Percentiles rank a stretch among this genome's conserved stretches.
phyloP scores from a whole-genome alignment of 768 basidiomycete genomes.

The Leccinum pellstonianum region DNA sequence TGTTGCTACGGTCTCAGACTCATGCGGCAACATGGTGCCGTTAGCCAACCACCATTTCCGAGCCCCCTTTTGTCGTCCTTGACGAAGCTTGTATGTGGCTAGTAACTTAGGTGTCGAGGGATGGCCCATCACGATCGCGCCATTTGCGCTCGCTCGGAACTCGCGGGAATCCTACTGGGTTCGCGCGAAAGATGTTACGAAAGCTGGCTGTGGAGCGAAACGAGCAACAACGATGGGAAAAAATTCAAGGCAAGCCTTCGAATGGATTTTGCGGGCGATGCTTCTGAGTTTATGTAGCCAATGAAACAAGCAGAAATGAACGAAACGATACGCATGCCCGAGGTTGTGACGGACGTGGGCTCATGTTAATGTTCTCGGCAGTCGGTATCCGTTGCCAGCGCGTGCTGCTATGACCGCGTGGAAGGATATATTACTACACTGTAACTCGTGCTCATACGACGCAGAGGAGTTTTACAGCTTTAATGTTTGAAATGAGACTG shows the following conservation, averaged over 20 bases:
- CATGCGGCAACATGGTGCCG: too few relatives aligned
- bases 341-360: not conserved
- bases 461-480: not conserved
- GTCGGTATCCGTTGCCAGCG: conserved; percentile 14
- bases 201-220: conserved; percentile 3
- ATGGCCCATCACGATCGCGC: conserved; percentile 21
- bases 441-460: not conserved
- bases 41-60: too few relatives aligned
- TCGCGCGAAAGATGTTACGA: not conserved
- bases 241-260: conserved; percentile 6
- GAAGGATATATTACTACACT: conserved; percentile 1
- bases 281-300: conserved; percentile 5
- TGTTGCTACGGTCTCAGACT: too few relatives aligned
- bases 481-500: too few relatives aligned
- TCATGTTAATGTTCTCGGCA: not conserved
- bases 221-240: not conserved
- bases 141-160: conserved; percentile 15
- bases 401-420: conserved; percentile 33
- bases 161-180: conserved; percentile 5
- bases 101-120: not conserved
- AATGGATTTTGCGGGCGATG: not conserved
- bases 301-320: conserved; percentile 7
- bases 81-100: conserved; percentile 2
- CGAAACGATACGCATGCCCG: not conserved
- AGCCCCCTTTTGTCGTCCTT: not conserved